Base-by-base conservation (phyloP, 2,329 filamentous ascomycete genomes). In the Alternaria gansuensis region DNA sequence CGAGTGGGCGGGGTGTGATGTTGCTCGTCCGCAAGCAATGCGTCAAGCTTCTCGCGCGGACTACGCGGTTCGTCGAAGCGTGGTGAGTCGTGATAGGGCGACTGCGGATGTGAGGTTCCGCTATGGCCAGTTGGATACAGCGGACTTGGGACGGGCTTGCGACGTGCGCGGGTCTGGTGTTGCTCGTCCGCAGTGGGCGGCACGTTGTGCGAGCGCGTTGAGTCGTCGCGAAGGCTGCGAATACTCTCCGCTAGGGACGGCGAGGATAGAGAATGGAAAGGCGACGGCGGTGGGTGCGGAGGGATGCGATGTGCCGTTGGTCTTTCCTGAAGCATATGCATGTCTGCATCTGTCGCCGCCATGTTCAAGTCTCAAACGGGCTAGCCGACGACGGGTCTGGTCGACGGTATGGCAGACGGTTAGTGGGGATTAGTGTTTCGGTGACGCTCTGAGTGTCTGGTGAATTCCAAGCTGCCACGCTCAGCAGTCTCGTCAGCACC, bases 1-100 rank as follows among this genome's bases (percentile, higher is more conserved):
- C 58, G 67, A 51, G 60, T 63, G 62, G 61, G 36, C 31, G 60
- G 44, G 24, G 56, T 57, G 52, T 60, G 66, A 34, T 60, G 63
- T 51, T 68, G 65, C 65, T 75, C 72, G 51, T 73, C 70, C 28
- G 75, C 75, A 51, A 79, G 66, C 61, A 78, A 68, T 45, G 72
- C 75, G 62, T 78, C 76, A 50, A 79, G 72, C 64, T 73, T 75
- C 65, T 77, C 74, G 43, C 75, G 70, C 44, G 77, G 76, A 21
- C 74, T 76, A 59, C 75, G 76, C 62, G 77, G 76, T 57, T 68
- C 67, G 55, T 73, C 71, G 63, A 63, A 74, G 61, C 75, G 75
- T 65, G 76, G 74, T 54, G 64, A 64, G 48, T 71, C 70, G 62
- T 64, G 67, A 62, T 75, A 70, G 65, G 65, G 60, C 53, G 57